Percentiles rank a stretch among this genome's conserved stretches.
Evolutionary conservation across 768 basidiomycete genomes (phyloP).

Genomic region (Mycena galericulata): DNA sequence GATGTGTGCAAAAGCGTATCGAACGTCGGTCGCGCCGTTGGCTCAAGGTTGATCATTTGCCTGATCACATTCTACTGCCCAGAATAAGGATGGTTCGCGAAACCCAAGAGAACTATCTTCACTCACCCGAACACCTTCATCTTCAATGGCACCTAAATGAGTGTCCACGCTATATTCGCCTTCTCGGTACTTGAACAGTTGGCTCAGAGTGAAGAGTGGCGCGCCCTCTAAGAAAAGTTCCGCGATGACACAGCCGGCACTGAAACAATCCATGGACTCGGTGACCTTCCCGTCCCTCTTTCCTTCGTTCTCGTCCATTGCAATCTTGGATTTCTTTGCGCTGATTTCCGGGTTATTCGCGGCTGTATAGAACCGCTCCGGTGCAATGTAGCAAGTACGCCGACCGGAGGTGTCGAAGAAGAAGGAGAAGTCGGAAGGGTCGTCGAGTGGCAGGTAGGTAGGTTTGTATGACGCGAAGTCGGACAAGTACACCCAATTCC

Average conservation of each 20-base stretch:
- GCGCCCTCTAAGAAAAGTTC: slow-evolving; percentile 97
- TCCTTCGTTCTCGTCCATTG: slow-evolving; percentile 67
- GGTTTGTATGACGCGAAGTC: slow-evolving; percentile 98
- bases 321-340: slow-evolving; percentile 69
- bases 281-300: slow-evolving; percentile 87
- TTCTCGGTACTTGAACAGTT: slow-evolving; percentile 93
- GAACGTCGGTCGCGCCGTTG: slow-evolving; percentile 82
- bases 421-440: slow-evolving; percentile 97
- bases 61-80: slow-evolving; percentile 81
- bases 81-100: slow-evolving; percentile 38
- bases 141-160: slow-evolving; percentile 81
- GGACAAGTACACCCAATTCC: slow-evolving; percentile 95
- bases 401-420: slow-evolving; percentile 97
- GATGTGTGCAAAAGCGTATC: slow-evolving; percentile 80
- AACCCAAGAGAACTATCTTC: neutral
- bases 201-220: slow-evolving; percentile 92
- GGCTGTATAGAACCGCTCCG: slow-evolving; percentile 92
- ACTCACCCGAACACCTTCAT: slow-evolving; percentile 84
- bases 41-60: slow-evolving; percentile 90
- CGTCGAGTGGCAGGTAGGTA: slow-evolving; percentile 93
- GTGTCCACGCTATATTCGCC: slow-evolving; percentile 84
- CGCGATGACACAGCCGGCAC: slow-evolving; percentile 93
- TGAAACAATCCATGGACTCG: slow-evolving; percentile 98
- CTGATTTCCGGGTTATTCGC: slow-evolving; percentile 75
- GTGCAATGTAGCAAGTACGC: slow-evolving; percentile 95